Evolutionary conservation across 176 grass and related monocot species (phyloP).

Genomic region (Oryza australiensis): DNA sequence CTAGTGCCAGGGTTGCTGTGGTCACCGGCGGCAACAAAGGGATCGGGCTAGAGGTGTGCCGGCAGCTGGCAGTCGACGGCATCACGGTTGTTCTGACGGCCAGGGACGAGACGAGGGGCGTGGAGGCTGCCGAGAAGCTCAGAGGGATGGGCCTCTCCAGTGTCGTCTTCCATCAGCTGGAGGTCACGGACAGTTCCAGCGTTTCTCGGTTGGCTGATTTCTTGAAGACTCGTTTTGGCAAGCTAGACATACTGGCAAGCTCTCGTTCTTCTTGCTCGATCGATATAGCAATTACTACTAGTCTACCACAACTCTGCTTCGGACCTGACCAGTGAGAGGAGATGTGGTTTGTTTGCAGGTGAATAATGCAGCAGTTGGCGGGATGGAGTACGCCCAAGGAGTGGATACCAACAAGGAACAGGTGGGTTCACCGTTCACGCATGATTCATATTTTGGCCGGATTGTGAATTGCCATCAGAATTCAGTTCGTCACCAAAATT

Average conservation of each 20-base stretch:
- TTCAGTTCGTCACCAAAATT: not conserved
- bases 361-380: constrained; percentile 43
- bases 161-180: constrained; percentile 49
- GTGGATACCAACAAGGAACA: not conserved
- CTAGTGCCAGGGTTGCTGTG: constrained; percentile 40
- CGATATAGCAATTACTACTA: too few species aligned
- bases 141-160: not conserved
- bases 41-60: constrained; percentile 57
- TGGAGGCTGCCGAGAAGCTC: constrained; percentile 34
- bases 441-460: not conserved
- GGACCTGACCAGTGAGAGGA: not conserved
- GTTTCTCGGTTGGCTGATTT: constrained; percentile 39
- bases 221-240: constrained; percentile 22
- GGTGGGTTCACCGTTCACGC: not conserved
- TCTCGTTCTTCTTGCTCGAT: too few species aligned
- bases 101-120: constrained; percentile 40
- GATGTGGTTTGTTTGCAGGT: constrained; percentile 16
- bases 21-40: constrained; percentile 64
- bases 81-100: constrained; percentile 50
- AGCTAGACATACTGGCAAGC: constrained; percentile 20
- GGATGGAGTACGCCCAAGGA: not conserved
- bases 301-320: too few species aligned
- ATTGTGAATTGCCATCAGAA: not conserved
- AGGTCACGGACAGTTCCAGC: constrained; percentile 41
- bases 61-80: constrained; percentile 28